Base-by-base conservation (phyloP, 1,284 basidiomycete species). In the Anthracocystis walkeri region DNA sequence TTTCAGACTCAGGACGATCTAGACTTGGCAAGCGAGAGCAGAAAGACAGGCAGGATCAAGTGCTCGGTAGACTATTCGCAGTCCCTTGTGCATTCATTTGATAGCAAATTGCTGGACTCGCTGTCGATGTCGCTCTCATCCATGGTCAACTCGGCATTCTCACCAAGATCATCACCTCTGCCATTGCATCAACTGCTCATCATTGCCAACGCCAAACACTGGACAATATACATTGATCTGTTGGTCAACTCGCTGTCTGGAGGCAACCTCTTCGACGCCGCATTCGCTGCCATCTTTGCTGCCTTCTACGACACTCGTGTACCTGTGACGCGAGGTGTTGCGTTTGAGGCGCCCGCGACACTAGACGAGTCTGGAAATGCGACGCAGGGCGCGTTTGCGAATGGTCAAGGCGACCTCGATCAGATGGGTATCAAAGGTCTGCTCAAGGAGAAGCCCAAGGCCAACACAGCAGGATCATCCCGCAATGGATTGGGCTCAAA, bases 261-360 rank as follows among this genome's bases (percentile, higher is more conserved):
- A 14, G 82, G 82, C 42, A 83, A 83, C 53, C 62, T 82, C 14
- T 75, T 80, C 35, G 82, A 83, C 42, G 65, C 81, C 7, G 57
- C 79, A 11, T 81, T 83, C 51, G 80, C 81, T 1, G 66, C 79
- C 38, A 71, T 80, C 31, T 81, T 74, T 42, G 59, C 74, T 4
- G 82, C 82, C 2, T 69, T 83, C 42, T 78, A 76, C 60, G 70
- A 79, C 29, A 74, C 76, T 5, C 76, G 78, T 11, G 65, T 83
- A 0, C 82, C 82, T 1, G 56, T 51, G 16, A 83, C 82, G 1
- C 65, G 77, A 23, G 64, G 69, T n/a, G 69, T 83, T 14, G 65
- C 78, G 1, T 77, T 79, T 57, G 79, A 82, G 42, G 74, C 69
- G 8, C 71, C 78, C 6, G 57, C 69, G 10, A 69, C 70, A 8